Base-by-base conservation (phyloP, 805 yeast species). In the Huiozyma naganishii region DNA sequence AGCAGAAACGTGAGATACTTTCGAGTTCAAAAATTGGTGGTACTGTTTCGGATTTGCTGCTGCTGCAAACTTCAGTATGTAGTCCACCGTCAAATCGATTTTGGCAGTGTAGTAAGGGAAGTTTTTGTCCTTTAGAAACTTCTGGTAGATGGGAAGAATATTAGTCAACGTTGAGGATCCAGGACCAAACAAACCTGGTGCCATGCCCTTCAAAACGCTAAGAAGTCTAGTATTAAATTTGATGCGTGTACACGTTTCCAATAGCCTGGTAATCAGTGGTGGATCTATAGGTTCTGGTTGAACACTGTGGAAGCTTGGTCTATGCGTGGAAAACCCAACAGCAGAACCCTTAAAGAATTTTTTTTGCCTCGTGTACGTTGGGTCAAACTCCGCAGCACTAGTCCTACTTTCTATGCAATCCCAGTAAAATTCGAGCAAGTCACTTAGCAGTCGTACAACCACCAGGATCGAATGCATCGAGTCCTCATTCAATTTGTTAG, bases 31-130 rank as follows among this genome's bases (percentile, higher is more conserved):
- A 53, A 66, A 70, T 6, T 59, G 58, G 37, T 58, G 63, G 45
- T 60, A 69, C 34, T 72, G 75, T 0, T 41, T 40, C 34, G 71
- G 66, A 50, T 76, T 74, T 2, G 78, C 59, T 10, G 77, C 74
- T 1, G 78, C 71, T 7, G 74, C 40, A 52, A 63, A 76, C 35
- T 67, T 58, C 30, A 71, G 50, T 6, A 76, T 58, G 23, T 65
- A 58, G 12, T 68, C 72, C 39, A 72, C 59, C 34, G 59, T 58
- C 2, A 47, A 32, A 49, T 72, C 75, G 10, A 73, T 64, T 28
- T 54, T 47, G 45, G 48, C 41, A 37, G 43, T 28, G 41, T 36
- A 42, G 7, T 32, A 7, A 5, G 50, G 46, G 29, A 37, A 36
- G 11, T 50, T 48, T 7, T 45, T 48, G 29, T 50, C 46, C 36